Conservation (phyloP, 2,329 filamentous ascomycete genomes). For the Paecilomyces sp. region DNA sequence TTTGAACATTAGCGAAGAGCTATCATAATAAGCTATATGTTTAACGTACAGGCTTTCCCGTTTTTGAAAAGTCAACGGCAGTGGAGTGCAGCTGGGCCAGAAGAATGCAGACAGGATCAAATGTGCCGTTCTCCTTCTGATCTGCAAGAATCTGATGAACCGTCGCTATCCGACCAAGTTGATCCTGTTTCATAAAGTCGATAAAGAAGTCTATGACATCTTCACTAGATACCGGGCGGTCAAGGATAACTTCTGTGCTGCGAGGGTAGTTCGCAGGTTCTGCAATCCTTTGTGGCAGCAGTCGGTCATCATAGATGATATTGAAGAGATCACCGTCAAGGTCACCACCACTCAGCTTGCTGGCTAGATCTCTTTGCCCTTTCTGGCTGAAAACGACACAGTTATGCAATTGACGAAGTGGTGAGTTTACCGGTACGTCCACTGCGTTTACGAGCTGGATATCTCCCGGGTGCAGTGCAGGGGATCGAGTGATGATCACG, state of each 20-base stretch:
- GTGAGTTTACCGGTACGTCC: conserved; percentile 51
- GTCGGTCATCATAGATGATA: conserved; percentile 61
- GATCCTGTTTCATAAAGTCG: conserved; percentile 64
- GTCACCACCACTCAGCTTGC: conserved; percentile 72
- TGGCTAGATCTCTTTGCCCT: conserved; percentile 67
- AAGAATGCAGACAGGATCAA: conserved; percentile 43
- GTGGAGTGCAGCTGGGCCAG: conserved; percentile 61
- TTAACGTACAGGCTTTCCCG: conserved; percentile 49
- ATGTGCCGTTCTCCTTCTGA: conserved; percentile 45
- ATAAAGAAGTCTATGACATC: conserved; percentile 80
- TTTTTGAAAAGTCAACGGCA: conserved; percentile 71
- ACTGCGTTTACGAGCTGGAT: conserved; percentile 60
- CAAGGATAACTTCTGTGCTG: conserved; percentile 50
- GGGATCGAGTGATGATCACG: conserved; percentile 67
- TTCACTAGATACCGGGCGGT: conserved; percentile 48
- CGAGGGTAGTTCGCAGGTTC: conserved; percentile 64
- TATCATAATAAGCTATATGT: neutral
- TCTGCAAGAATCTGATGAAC: conserved; percentile 61
- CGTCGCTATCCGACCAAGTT: conserved; percentile 58
- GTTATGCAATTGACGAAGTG: conserved; percentile 58
- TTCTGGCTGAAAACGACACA: conserved; percentile 71
- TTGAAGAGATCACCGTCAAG: conserved; percentile 79
- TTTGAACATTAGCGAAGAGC: neutral
- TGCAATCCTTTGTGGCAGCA: conserved; percentile 41
- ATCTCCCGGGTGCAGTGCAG: conserved; percentile 75